phyloP scores from a whole-genome alignment of 2,329 filamentous ascomycete species.

The Pyricularia sp. region DNA sequence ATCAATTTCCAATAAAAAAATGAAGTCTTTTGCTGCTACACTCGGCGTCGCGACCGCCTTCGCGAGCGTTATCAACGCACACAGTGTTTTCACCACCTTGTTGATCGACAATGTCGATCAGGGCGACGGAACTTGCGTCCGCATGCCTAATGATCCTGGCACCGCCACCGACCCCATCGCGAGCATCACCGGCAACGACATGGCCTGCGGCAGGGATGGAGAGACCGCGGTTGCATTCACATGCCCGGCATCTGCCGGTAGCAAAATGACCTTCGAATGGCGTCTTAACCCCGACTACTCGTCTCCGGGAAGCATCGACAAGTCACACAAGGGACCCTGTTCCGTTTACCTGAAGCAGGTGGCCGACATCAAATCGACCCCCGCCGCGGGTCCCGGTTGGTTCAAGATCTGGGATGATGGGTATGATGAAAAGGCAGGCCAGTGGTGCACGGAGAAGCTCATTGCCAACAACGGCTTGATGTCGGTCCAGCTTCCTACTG shows the following conservation, averaged over 20 bases:
- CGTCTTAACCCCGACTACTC: slow-evolving; percentile 49
- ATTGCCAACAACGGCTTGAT: slow-evolving; percentile 55
- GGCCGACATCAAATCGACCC: slow-evolving; percentile 37
- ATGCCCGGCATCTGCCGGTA: slow-evolving; percentile 39
- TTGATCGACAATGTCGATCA: slow-evolving; percentile 53
- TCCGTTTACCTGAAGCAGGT: slow-evolving; percentile 68
- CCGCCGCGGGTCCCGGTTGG: slow-evolving; percentile 58
- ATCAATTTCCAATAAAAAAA: slow-evolving; percentile 11
- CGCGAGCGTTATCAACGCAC: slow-evolving; percentile 33
- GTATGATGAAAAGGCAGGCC: slow-evolving; percentile 41
- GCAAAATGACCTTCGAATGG: slow-evolving; percentile 57
- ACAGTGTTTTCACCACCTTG: slow-evolving; percentile 56
- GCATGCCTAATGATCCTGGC: slow-evolving; percentile 47
- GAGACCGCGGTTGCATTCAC: slow-evolving; percentile 34
- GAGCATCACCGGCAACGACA: slow-evolving; percentile 47
- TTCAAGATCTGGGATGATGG: slow-evolving; percentile 68
- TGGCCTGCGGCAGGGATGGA: slow-evolving; percentile 54
- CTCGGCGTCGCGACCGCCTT: slow-evolving; percentile 25
- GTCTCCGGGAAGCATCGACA: slow-evolving; percentile 46
- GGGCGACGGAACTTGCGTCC: slow-evolving; percentile 63
- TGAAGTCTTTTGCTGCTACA: slow-evolving; percentile 25
- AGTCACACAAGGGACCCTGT: slow-evolving; percentile 58
- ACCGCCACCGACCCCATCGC: slow-evolving; percentile 49
- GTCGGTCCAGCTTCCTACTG: slow-evolving; percentile 50
- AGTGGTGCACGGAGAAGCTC: slow-evolving; percentile 65